A percentile compares a stretch with the other conserved stretches of the same genome.
Evolutionary conservation across 768 basidiomycete species (phyloP).

Genomic region (Podaxis sp.): DNA sequence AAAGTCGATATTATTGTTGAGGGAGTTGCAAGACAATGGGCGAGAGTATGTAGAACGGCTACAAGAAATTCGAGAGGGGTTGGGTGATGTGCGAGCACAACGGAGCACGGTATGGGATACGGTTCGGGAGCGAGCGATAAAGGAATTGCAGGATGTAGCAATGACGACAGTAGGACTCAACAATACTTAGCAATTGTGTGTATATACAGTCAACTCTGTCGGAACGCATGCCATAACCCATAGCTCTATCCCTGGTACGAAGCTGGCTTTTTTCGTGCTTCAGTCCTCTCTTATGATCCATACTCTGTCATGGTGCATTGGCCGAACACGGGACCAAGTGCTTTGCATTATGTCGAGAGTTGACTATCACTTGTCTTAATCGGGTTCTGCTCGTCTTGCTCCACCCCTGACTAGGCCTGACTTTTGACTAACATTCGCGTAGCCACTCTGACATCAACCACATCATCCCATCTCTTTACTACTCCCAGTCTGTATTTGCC

Average conservation of each 20-base stretch:
- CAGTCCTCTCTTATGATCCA: neutral
- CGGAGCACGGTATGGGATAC: constrained; percentile 72
- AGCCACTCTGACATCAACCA: neutral
- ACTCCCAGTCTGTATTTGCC: neutral
- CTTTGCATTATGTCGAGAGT: no score
- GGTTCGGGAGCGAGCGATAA: constrained; percentile 69
- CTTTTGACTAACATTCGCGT: neutral
- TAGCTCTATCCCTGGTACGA: no score
- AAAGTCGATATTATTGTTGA: constrained; percentile 66
- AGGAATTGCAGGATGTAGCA: constrained; percentile 69
- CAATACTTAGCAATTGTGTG: constrained; percentile 13
- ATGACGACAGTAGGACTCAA: constrained; percentile 24
- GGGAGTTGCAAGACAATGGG: constrained; percentile 83
- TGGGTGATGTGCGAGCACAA: constrained; percentile 72
- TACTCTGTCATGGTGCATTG: no score
- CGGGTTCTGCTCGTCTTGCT: neutral
- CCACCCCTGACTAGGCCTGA: neutral
- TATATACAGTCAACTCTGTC: no score
- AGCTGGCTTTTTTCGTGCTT: no score
- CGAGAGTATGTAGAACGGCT: constrained; percentile 83
- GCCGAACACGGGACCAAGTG: no score
- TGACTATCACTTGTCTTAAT: no score
- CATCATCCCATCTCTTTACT: neutral
- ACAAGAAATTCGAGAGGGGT: constrained; percentile 76
- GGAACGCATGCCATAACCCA: no score